Percentiles rank a stretch among this genome's conserved stretches.
Evolutionary conservation across 2,329 filamentous ascomycete genomes (phyloP).

Genomic region (Penicillium griseofulvum): DNA sequence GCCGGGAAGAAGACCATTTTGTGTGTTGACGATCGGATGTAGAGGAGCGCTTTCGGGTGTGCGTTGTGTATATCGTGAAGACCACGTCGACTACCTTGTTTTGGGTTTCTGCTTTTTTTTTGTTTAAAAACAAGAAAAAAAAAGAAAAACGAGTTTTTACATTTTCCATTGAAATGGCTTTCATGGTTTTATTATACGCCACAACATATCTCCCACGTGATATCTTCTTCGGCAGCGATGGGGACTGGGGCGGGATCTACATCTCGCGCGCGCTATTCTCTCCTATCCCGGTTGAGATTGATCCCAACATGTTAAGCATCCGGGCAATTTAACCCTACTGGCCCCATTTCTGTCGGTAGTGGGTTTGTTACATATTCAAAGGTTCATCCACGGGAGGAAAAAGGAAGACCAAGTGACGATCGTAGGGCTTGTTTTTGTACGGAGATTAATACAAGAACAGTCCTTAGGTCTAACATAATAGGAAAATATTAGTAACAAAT

Average conservation of each 20-base stretch:
- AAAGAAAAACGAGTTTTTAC: background rate
- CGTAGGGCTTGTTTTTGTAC: background rate
- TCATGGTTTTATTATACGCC: too few species aligned
- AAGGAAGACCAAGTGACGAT: background rate
- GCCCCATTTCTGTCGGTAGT: slow-evolving; percentile 3
- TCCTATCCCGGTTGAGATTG: slow-evolving; percentile 1
- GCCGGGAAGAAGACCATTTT: slow-evolving; percentile 11
- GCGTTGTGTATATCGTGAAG: background rate
- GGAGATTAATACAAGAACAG: background rate
- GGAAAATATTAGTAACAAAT: background rate
- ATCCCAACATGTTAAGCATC: background rate
- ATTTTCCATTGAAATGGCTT: background rate
- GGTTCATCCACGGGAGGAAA: background rate
- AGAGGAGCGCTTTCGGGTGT: background rate
- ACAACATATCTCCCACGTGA: slow-evolving; percentile 8
- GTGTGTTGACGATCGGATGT: background rate
- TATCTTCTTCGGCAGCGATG: slow-evolving; percentile 12
- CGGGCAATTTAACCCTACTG: background rate
- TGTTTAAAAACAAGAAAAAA: background rate
- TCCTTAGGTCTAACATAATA: background rate
- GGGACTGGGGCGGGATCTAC: slow-evolving; percentile 11
- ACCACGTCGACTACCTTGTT: background rate
- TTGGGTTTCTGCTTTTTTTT: background rate
- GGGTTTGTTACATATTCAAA: background rate
- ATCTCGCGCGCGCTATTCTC: slow-evolving; percentile 6